phyloP scores from a whole-genome alignment of 1,139 yeast species.

The Saccharomycopsis hybrid region DNA sequence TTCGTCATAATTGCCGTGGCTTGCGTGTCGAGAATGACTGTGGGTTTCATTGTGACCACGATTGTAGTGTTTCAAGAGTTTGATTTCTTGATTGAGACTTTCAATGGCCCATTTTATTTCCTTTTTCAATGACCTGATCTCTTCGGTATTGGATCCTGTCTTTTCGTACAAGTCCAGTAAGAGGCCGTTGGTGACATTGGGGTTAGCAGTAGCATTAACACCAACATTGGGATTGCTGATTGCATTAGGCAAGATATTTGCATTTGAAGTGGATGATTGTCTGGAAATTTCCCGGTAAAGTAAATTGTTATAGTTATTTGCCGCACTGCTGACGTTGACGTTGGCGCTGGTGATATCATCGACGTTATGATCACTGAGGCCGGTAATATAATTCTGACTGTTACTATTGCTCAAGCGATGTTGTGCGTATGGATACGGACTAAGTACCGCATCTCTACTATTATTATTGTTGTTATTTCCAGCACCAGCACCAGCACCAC shows the following conservation, averaged over 20 bases:
- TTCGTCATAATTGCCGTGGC: too few relatives aligned
- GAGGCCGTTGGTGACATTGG: background rate
- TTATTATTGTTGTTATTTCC: background rate
- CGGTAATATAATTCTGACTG: too few relatives aligned
- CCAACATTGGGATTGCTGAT: background rate
- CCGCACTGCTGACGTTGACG: too few relatives aligned
- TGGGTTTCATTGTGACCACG: background rate
- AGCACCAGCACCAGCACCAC: background rate
- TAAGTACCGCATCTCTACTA: too few relatives aligned
- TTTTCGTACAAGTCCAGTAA: conserved; percentile 10
- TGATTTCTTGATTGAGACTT: conserved; percentile 11
- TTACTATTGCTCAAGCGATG: too few relatives aligned
- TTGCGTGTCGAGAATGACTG: too few relatives aligned
- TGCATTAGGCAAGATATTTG: background rate
- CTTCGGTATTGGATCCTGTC: conserved; percentile 4
- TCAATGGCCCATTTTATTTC: conserved; percentile 19
- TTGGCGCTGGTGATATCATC: too few relatives aligned
- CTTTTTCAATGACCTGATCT: conserved; percentile 5
- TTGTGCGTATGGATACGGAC: background rate
- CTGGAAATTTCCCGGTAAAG: conserved; percentile 7
- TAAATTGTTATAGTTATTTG: conserved; percentile 4
- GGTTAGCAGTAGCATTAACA: too few relatives aligned
- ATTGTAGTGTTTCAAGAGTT: conserved; percentile 1
- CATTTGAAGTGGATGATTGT: background rate
- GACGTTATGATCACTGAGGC: too few relatives aligned